Percentiles rank a stretch among this genome's conserved stretches.
Conservation (phyloP, 2,329 filamentous ascomycete genomes). For the Annulohypoxylon truncatum region DNA sequence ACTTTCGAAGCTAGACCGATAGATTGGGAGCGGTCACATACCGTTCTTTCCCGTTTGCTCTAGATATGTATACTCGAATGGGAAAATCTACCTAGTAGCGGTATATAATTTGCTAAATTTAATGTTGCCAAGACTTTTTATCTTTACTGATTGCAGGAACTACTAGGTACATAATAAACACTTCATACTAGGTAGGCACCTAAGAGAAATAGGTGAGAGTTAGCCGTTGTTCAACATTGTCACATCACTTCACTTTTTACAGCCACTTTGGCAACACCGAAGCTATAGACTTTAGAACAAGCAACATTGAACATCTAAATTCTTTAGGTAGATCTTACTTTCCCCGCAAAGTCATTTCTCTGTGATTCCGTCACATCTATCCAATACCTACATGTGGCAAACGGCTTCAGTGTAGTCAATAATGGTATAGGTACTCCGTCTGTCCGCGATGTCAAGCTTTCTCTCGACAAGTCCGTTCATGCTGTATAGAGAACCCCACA, state of each 20-base stretch:
- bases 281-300: background rate
- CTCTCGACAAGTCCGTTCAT: constrained; percentile 35
- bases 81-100: constrained; percentile 19
- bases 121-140: background rate
- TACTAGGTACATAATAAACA: too few relatives aligned
- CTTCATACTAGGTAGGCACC: background rate
- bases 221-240: background rate
- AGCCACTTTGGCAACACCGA: constrained; percentile 1
- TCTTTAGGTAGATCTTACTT: constrained; percentile 9
- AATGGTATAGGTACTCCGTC: constrained; percentile 38
- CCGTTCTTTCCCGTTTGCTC: constrained; percentile 17
- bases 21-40: constrained; percentile 33
- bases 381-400: constrained; percentile 10
- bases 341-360: constrained; percentile 12
- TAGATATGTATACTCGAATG: constrained; percentile 10
- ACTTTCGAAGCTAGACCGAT: constrained; percentile 30
- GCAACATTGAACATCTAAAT: background rate
- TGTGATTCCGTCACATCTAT: constrained; percentile 12
- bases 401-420: constrained; percentile 13
- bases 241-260: constrained; percentile 5
- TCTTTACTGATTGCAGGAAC: background rate
- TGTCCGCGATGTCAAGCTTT: constrained; percentile 41
- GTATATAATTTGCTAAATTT: constrained; percentile 3
- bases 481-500: constrained; percentile 31
- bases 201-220: background rate